Conservation (phyloP, 1,284 basidiomycete genomes). For the Golubevia sp. region DNA sequence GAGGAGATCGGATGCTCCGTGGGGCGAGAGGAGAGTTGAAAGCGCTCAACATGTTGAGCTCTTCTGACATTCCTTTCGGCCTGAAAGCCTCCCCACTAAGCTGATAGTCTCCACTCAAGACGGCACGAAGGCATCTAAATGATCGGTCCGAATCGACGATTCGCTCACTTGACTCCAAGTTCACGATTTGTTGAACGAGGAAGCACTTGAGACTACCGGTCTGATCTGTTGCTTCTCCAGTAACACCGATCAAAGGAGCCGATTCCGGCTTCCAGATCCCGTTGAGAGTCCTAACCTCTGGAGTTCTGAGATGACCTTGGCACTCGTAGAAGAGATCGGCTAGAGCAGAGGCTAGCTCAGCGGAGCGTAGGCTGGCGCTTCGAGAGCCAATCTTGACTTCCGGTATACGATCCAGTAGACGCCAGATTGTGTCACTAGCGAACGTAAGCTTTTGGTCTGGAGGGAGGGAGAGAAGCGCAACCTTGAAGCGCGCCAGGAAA, state of each 20-base stretch:
- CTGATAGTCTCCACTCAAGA: neutral
- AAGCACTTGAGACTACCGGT: conserved; percentile 1
- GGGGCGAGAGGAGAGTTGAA: conserved; percentile 1
- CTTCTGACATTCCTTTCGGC: conserved; percentile 56
- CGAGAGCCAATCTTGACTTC: conserved; percentile 65
- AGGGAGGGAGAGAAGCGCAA: conserved; percentile 60
- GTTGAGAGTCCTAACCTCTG: conserved; percentile 63
- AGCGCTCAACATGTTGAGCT: conserved; percentile 67
- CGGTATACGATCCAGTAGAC: conserved; percentile 75
- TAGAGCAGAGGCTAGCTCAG: conserved; percentile 69
- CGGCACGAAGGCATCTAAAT: conserved; percentile 9
- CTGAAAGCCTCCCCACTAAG: neutral
- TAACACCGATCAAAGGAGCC: too few relatives aligned
- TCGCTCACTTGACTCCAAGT: conserved; percentile 2
- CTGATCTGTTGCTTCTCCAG: neutral
- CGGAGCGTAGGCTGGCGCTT: too few relatives aligned
- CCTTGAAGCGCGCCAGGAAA: conserved; percentile 71
- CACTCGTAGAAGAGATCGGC: conserved; percentile 69
- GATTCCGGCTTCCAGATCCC: neutral
- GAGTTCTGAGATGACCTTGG: conserved; percentile 45
- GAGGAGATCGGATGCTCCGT: neutral
- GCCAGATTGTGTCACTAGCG: conserved; percentile 75
- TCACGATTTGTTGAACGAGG: conserved; percentile 9
- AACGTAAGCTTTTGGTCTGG: conserved; percentile 66
- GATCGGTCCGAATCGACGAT: conserved; percentile 13